Conservation (phyloP, 805 yeast genomes). For the Zygoascus bituminiphila region DNA sequence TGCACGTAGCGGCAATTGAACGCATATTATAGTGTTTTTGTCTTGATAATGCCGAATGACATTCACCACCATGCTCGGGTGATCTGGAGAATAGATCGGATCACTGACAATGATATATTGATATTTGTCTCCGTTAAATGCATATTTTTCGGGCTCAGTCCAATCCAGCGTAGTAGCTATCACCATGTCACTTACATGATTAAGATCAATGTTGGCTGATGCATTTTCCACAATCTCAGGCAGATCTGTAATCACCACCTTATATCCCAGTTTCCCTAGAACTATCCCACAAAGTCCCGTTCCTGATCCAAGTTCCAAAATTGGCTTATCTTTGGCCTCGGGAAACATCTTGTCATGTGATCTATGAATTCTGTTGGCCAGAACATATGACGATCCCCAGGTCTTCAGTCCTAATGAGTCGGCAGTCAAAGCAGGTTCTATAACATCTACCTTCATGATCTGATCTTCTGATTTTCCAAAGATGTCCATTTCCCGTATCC, state of each 20-base stretch:
- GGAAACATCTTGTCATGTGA: conserved; percentile 11
- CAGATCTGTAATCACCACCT: conserved; percentile 61
- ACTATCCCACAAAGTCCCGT: conserved; percentile 86
- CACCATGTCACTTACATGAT: conserved; percentile 25
- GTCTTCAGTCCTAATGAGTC: conserved; percentile 89
- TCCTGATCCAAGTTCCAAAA: conserved; percentile 81
- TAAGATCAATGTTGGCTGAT: conserved; percentile 46
- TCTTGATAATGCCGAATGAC: conserved; percentile 47
- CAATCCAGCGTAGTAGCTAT: conserved; percentile 62
- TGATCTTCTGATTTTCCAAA: not conserved
- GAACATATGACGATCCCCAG: conserved; percentile 84
- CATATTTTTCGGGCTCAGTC: conserved; percentile 44
- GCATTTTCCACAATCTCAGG: conserved; percentile 70
- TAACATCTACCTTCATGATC: conserved; percentile 27
- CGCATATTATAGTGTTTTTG: conserved; percentile 37
- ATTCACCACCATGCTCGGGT: conserved; percentile 63
- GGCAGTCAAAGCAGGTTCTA: conserved; percentile 79
- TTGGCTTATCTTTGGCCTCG: conserved; percentile 16
- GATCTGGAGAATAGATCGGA: conserved; percentile 78
- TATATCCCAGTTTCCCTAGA: conserved; percentile 44
- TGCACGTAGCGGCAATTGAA: conserved; percentile 70
- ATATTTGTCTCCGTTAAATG: conserved; percentile 30
- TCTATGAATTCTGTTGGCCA: conserved; percentile 44
- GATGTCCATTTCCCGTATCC: conserved; percentile 44
- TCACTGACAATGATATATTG: conserved; percentile 70